phyloP scores from a whole-genome alignment of 768 basidiomycete genomes.

The Tephrocybe sp. region DNA sequence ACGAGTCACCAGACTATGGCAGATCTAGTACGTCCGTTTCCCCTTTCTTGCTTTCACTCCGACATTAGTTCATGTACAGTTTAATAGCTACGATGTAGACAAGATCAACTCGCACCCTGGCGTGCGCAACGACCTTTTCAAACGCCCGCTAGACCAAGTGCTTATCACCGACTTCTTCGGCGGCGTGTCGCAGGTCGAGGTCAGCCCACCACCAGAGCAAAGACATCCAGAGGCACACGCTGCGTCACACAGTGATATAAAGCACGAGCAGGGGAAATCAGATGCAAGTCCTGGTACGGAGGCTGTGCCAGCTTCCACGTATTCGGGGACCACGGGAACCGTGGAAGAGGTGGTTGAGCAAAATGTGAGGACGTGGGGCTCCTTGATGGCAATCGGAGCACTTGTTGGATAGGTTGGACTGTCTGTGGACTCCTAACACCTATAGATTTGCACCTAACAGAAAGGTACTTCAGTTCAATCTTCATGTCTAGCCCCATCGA shows the following conservation, averaged over 20 bases:
- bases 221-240: neutral
- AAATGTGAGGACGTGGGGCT: constrained; percentile 25
- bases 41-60: neutral
- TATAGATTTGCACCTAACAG: too few species aligned
- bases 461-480: too few species aligned
- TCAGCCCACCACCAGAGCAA: constrained; percentile 24
- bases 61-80: constrained; percentile 40
- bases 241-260: neutral
- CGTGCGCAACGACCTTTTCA: constrained; percentile 83
- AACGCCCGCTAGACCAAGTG: constrained; percentile 55
- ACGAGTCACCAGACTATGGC: constrained; percentile 77
- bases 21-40: constrained; percentile 63
- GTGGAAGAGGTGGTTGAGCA: constrained; percentile 1
- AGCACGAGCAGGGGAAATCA: neutral
- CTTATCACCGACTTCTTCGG: constrained; percentile 86
- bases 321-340: neutral
- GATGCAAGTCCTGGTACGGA: neutral
- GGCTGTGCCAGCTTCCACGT: neutral
- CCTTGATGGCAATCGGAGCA: too few species aligned
- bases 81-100: constrained; percentile 70
- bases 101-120: constrained; percentile 85
- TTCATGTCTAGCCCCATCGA: too few species aligned
- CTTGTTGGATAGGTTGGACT: too few species aligned
- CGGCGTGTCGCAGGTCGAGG: constrained; percentile 82
- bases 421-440: too few species aligned